Evolutionary conservation across 1,139 yeast species (phyloP).

Genomic region (Geotrichum reessii): DNA sequence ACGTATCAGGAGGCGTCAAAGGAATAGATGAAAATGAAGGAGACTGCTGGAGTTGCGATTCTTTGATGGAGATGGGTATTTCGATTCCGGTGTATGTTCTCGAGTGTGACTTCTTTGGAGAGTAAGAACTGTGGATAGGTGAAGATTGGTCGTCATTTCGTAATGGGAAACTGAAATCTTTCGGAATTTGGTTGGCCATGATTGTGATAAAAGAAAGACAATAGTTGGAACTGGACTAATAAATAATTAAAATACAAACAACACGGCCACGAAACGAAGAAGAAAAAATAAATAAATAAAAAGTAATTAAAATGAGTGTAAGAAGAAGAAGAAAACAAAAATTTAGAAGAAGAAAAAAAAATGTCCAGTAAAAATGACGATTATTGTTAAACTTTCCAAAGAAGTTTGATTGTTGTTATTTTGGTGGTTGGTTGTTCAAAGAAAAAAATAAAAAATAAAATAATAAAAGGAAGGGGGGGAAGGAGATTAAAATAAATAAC

Average conservation of each 20-base stretch:
- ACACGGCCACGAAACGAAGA: background rate
- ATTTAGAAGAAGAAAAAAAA: background rate
- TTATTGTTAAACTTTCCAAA: background rate
- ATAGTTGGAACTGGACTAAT: background rate
- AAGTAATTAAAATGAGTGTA: background rate
- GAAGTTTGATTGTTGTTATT: background rate
- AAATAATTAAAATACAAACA: background rate
- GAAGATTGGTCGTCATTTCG: constrained; percentile 2
- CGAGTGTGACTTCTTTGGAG: constrained; percentile 3
- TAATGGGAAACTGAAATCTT: constrained; percentile 14
- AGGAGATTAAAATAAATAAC: background rate
- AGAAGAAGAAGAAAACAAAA: background rate
- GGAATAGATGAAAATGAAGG: constrained; percentile 1
- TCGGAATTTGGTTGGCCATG: background rate
- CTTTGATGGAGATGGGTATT: constrained; percentile 6
- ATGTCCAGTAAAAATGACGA: background rate
- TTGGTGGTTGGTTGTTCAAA: background rate
- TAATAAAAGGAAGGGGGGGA: background rate
- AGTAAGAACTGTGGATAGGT: background rate
- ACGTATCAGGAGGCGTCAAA: background rate
- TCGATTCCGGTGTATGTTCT: constrained; percentile 14
- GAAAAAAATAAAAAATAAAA: too few species aligned
- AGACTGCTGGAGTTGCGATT: background rate
- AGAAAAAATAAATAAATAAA: background rate
- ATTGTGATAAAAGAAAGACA: background rate